Evolutionary conservation across 345 rosid species (phyloP).

Genomic region (Eucalyptus albens): DNA sequence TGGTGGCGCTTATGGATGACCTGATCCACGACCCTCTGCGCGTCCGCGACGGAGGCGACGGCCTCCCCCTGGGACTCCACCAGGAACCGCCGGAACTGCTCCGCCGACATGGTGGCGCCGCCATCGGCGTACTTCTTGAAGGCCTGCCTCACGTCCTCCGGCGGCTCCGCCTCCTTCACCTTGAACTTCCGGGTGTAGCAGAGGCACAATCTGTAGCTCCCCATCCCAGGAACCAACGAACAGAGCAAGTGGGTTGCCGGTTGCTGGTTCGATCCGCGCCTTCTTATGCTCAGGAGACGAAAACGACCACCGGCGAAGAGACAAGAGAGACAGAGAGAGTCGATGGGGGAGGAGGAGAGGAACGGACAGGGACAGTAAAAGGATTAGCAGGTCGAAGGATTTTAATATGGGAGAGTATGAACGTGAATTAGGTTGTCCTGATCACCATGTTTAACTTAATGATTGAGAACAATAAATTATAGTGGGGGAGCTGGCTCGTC

Average conservation of each 20-base stretch:
- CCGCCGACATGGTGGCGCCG: slow-evolving; percentile 44
- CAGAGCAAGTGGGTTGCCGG: neutral
- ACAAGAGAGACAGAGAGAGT: neutral
- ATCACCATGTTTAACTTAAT: neutral
- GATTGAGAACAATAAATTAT: neutral
- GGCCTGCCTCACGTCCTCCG: slow-evolving; percentile 40
- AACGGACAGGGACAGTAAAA: neutral
- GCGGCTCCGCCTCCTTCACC: slow-evolving; percentile 52
- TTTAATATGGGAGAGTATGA: neutral
- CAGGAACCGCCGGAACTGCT: slow-evolving; percentile 51
- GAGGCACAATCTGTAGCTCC: slow-evolving; percentile 56
- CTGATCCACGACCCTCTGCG: slow-evolving; percentile 43
- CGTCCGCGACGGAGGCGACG: slow-evolving; percentile 20
- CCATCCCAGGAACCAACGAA: slow-evolving; percentile 14
- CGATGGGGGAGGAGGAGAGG: neutral
- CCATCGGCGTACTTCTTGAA: slow-evolving; percentile 46
- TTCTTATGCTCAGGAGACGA: neutral
- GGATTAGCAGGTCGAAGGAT: neutral
- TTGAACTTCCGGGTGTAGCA: slow-evolving; percentile 70
- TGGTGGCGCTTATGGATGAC: slow-evolving; percentile 47
- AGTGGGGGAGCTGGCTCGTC: neutral
- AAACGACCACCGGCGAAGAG: neutral
- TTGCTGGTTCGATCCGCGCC: neutral
- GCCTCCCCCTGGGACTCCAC: slow-evolving; percentile 34
- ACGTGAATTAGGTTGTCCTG: neutral